These are phyloP conservation scores for Thalassiosira hispida DNA, from an alignment of 352 stramenopile species.

Conservation along the genomic window DNA sequence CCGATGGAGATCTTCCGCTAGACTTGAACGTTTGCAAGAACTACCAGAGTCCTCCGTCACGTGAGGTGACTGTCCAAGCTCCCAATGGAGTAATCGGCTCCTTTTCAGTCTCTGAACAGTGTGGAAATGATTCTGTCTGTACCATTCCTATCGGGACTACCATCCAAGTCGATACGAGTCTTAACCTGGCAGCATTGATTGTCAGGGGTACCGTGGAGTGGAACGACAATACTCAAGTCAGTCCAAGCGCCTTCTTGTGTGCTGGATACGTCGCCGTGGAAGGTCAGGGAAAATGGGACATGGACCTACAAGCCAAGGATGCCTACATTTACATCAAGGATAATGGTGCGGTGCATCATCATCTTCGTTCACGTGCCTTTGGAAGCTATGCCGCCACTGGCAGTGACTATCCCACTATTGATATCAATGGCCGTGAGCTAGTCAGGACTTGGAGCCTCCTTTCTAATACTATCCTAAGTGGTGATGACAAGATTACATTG, in stretches of 20 bases:
- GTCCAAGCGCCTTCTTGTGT: conserved; percentile 54
- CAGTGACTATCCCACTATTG: conserved; percentile 46
- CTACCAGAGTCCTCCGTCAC: too few species aligned
- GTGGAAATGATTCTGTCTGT: conserved; percentile 30
- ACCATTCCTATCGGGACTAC: conserved; percentile 32
- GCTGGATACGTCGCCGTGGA: conserved; percentile 66
- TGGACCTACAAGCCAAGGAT: conserved; percentile 43
- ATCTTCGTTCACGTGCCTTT: conserved; percentile 54
- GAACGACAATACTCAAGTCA: conserved; percentile 45
- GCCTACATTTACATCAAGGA: conserved; percentile 62
- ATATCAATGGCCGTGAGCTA: conserved; percentile 56
- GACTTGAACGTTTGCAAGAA: too few species aligned
- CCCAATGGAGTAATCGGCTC: too few species aligned
- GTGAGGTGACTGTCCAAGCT: too few species aligned
- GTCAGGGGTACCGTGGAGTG: conserved; percentile 55
- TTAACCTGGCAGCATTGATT: conserved; percentile 58
- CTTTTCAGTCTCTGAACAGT: conserved; percentile 6
- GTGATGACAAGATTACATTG: conserved; percentile 48
- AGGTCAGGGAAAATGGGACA: conserved; percentile 35
- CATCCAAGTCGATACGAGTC: conserved; percentile 13
- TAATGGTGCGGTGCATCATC: conserved; percentile 55
- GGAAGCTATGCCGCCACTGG: conserved; percentile 29
- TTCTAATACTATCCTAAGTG: conserved; percentile 36
- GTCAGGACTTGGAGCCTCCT: conserved; percentile 69
- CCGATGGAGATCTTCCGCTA: too few species aligned